Conservation (phyloP, 2,329 filamentous ascomycete genomes). For the Fusarium fujikuroi region DNA sequence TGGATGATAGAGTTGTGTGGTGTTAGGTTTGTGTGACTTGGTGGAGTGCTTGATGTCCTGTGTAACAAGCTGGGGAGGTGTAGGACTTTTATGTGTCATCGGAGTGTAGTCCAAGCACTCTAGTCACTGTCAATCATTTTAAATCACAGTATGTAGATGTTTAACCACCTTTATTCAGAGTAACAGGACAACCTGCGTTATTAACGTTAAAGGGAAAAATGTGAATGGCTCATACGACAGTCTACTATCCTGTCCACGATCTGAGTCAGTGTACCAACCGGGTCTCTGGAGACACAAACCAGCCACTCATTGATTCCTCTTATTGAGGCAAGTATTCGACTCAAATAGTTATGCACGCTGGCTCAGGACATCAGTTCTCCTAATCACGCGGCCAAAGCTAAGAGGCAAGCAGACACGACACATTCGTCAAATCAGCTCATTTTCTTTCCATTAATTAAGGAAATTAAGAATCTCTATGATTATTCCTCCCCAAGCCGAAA, state of each 20-base stretch:
- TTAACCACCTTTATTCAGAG: background rate
- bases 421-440: background rate
- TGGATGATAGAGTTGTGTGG: too few species aligned
- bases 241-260: background rate
- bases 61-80: background rate
- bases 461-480: background rate
- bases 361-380: accelerated
- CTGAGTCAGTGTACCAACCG: background rate
- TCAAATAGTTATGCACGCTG: accelerated
- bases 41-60: background rate
- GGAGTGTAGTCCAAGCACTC: accelerated
- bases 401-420: background rate
- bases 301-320: too few species aligned
- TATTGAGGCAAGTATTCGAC: too few species aligned
- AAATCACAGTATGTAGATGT: accelerated
- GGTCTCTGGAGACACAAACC: background rate
- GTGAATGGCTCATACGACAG: background rate
- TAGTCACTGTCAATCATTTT: background rate
- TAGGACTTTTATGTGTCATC: background rate
- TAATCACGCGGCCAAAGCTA: background rate
- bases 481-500: background rate
- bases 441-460: background rate
- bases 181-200: accelerated
- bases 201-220: background rate
- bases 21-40: background rate